phyloP scores from a whole-genome alignment of 441 rosid species.

The Gossypium trilobum region DNA sequence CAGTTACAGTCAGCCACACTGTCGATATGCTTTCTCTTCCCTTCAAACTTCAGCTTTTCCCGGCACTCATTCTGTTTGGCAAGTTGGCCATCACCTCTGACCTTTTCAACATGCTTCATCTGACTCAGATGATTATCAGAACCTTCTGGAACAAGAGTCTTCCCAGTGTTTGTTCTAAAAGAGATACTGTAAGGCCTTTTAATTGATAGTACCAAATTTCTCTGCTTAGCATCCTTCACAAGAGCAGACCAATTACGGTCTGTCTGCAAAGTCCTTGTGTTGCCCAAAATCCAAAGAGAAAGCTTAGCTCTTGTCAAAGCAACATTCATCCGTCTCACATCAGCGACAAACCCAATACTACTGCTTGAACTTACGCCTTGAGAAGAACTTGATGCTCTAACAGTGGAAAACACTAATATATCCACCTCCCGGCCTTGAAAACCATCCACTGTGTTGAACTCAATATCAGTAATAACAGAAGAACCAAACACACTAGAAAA shows the following conservation, averaged over 20 bases:
- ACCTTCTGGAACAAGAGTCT: slow-evolving; percentile 18
- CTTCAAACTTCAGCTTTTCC: slow-evolving; percentile 22
- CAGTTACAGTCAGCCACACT: slow-evolving; percentile 5
- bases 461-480: slow-evolving; percentile 64
- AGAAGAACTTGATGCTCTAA: slow-evolving; percentile 55
- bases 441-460: slow-evolving; percentile 89
- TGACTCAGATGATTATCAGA: slow-evolving; percentile 23
- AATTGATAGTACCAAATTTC: slow-evolving; percentile 54
- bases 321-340: slow-evolving; percentile 92
- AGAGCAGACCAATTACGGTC: slow-evolving; percentile 81
- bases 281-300: slow-evolving; percentile 91
- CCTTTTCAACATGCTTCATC: slow-evolving; percentile 25
- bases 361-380: slow-evolving; percentile 42
- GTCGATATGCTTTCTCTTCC: slow-evolving; percentile 22
- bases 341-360: slow-evolving; percentile 88
- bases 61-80: slow-evolving; percentile 26
- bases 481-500: slow-evolving; percentile 73
- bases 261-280: slow-evolving; percentile 64
- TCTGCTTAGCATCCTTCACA: slow-evolving; percentile 71
- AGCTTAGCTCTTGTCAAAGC: slow-evolving; percentile 91
- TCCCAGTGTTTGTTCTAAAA: slow-evolving; percentile 31
- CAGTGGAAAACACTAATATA: slow-evolving; percentile 82
- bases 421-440: slow-evolving; percentile 97
- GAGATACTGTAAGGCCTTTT: slow-evolving; percentile 48
- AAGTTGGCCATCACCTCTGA: slow-evolving; percentile 16